Evolutionary conservation across 257 asterid species (phyloP).

Genomic region (Solanum chilense): DNA sequence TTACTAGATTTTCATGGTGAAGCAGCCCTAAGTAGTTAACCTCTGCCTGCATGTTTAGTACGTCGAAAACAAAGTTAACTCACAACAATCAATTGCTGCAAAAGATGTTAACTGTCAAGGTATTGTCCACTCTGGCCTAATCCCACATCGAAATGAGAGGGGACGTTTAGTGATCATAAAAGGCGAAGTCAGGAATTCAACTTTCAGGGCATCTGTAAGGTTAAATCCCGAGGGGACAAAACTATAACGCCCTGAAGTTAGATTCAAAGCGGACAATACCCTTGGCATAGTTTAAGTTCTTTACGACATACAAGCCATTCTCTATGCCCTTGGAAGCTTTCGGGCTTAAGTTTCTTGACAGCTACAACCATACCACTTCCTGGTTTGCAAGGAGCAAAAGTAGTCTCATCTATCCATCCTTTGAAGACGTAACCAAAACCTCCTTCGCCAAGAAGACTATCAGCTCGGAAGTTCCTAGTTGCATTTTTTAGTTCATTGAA

Average conservation of each 20-base stretch:
- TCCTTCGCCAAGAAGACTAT: slow-evolving; percentile 9
- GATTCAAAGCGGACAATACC: not conserved
- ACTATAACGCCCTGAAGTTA: not conserved
- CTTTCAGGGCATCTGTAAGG: not conserved
- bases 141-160: not conserved
- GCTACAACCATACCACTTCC: slow-evolving; percentile 10
- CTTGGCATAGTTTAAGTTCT: not conserved
- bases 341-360: slow-evolving; percentile 10
- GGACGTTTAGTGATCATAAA: not conserved
- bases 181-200: not conserved
- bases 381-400: slow-evolving; percentile 1
- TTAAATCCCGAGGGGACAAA: not conserved
- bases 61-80: not conserved
- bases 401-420: slow-evolving; percentile 11
- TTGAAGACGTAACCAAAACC: slow-evolving; percentile 8
- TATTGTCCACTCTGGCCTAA: not conserved
- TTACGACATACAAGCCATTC: slow-evolving; percentile 8
- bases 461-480: slow-evolving; percentile 10
- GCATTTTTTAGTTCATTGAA: slow-evolving; percentile 5
- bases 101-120: not conserved
- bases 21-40: slow-evolving; percentile 4
- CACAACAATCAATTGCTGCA: not conserved
- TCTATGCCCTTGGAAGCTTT: slow-evolving; percentile 10
- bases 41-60: not conserved
- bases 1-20: not conserved